Percentiles rank a stretch among this genome's conserved stretches.
These are phyloP conservation scores for Aureobasidium mangrovei DNA, from an alignment of 2,329 filamentous ascomycete genomes.

Conservation along the genomic window DNA sequence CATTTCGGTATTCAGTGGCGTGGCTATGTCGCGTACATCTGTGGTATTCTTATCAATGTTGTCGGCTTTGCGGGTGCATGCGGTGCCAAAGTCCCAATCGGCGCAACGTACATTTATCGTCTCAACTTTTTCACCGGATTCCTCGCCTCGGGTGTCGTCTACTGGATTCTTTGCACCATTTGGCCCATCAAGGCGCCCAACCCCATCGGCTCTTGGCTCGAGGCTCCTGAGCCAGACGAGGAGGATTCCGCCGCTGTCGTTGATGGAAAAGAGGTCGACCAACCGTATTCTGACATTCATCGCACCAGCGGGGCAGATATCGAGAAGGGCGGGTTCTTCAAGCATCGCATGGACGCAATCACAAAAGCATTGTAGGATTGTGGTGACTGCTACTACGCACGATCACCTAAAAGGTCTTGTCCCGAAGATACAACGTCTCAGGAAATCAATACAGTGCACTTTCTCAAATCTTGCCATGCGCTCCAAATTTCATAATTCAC, in stretches of 20 bases:
- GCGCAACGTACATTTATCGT: slow-evolving; percentile 79
- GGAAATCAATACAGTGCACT: no score
- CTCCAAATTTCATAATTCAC: no score
- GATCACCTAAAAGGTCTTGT: no score
- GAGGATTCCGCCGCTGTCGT: slow-evolving; percentile 26
- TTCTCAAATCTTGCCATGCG: no score
- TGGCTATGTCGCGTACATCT: slow-evolving; percentile 72
- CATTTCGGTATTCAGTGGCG: slow-evolving; percentile 70
- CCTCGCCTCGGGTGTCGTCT: slow-evolving; percentile 56
- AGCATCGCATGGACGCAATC: no score
- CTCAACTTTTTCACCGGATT: slow-evolving; percentile 87
- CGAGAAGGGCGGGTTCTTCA: no score
- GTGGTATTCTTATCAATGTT: slow-evolving; percentile 80
- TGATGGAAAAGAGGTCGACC: background rate
- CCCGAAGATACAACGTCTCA: no score
- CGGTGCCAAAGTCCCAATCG: slow-evolving; percentile 60
- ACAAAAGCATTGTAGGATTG: no score
- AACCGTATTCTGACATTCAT: no score
- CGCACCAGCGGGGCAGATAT: no score
- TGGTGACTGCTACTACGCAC: no score
- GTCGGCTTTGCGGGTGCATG: slow-evolving; percentile 83
- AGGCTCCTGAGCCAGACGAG: slow-evolving; percentile 52
- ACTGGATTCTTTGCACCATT: slow-evolving; percentile 61
- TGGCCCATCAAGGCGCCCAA: slow-evolving; percentile 58
- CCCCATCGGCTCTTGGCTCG: slow-evolving; percentile 68